Evolutionary conservation across 495 filamentous ascomycete genomes (phyloP).

Genomic region (Penicillium macrosclerotiorum): DNA sequence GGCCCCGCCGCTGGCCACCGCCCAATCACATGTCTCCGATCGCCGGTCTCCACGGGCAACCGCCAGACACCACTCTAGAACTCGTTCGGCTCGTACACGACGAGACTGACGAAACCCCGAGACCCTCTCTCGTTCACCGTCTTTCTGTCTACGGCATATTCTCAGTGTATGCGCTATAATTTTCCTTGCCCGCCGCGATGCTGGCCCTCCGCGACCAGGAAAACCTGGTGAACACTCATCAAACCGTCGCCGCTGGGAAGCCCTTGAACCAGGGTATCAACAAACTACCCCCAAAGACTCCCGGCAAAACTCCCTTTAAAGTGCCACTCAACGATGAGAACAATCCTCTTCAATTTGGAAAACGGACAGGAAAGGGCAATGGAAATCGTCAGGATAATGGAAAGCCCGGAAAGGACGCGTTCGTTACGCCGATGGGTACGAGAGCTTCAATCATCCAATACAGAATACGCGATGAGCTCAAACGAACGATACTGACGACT

Average conservation of each 20-base stretch:
- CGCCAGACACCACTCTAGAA: slow-evolving; percentile 33
- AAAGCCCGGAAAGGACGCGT: slow-evolving; percentile 63
- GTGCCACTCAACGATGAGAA: slow-evolving; percentile 88
- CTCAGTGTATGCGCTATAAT: slow-evolving; percentile 23
- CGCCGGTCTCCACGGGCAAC: slow-evolving; percentile 51
- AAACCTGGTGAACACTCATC: slow-evolving; percentile 75
- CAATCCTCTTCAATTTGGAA: slow-evolving; percentile 56
- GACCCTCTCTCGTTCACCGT: slow-evolving; percentile 8
- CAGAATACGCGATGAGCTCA: not conserved
- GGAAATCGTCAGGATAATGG: slow-evolving; percentile 65
- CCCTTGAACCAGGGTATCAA: slow-evolving; percentile 67
- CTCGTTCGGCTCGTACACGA: slow-evolving; percentile 7
- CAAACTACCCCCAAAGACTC: slow-evolving; percentile 72
- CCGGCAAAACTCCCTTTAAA: slow-evolving; percentile 83
- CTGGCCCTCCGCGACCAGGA: slow-evolving; percentile 86
- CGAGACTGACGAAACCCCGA: slow-evolving; percentile 2
- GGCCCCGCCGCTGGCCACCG: slow-evolving; percentile 8
- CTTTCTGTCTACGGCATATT: not conserved
- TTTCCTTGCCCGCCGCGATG: slow-evolving; percentile 51
- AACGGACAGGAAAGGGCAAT: slow-evolving; percentile 62
- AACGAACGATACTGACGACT: slow-evolving; percentile 23
- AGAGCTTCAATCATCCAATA: not conserved
- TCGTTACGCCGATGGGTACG: slow-evolving; percentile 83
- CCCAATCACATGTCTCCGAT: slow-evolving; percentile 26
- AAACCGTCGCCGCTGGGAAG: slow-evolving; percentile 74